Base-by-base conservation (phyloP, 106 monocot species). In the Chionographis japonica region DNA sequence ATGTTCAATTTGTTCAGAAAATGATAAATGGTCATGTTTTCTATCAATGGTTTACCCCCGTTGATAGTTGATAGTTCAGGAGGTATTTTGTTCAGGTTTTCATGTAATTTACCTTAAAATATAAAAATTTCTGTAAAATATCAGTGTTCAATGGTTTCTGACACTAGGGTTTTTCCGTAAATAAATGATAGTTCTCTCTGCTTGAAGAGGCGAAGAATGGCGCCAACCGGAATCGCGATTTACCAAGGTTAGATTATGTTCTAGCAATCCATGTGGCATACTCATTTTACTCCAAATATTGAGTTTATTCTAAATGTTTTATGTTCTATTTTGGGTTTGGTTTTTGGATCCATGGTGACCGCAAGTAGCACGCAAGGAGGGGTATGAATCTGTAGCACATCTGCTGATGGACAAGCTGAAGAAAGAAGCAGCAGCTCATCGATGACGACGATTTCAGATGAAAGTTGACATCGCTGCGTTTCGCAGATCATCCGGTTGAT, bases 151-250 rank as follows among this genome's bases (percentile, higher is more conserved):
- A 11, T 40, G 4, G 39, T 35, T 27, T 14, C 13, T 54, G 8
- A 16, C 52, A 11, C 27, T 41, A 18, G 3, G 50, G 7, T 16
- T 62, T 62, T 72, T 38, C 9, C 13, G 11, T 46, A 11, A 40
- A 62, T 57, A 52, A 14, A 11, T 74, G 42, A 27, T 56, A 87
- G 87, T 60, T 83, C 87, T 59, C 4, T 83, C 36, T 87, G 83
- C 52, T 60, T 87, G 80, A 87, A 80, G 71, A 87, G 66, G 80
- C 65, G 83, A 68, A 87, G 83, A 68, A 77, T 87, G 63, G 57
- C 10, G 6, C 87, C 87, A 18, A 83, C 83, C 9, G 87, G 87
- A 58, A 80, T 87, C 52, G 83, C 87, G 8, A 87, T 87, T 56
- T 83, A 74, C 36, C 71, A 80, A 67, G 87, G 87, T 87, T 46